A percentile compares a stretch with the other conserved stretches of the same genome.
These are phyloP conservation scores for Rutidosis leptorrhynchoides DNA, from an alignment of 129 eudicot species.

Conservation along the genomic window DNA sequence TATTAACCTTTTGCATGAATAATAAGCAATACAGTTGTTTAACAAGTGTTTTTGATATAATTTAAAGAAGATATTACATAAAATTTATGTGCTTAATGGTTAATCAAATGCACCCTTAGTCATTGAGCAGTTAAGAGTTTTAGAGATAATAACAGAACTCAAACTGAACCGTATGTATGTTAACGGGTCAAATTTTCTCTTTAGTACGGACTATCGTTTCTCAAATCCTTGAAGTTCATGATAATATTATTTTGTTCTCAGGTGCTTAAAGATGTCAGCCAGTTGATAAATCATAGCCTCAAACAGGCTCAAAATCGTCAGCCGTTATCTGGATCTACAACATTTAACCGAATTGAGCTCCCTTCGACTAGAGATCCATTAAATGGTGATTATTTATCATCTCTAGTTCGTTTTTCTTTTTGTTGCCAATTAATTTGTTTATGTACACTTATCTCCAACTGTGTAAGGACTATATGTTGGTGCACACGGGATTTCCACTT, in stretches of 20 bases:
- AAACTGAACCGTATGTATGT: neutral
- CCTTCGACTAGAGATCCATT: slow-evolving; percentile 70
- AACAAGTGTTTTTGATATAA: too few species aligned
- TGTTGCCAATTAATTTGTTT: neutral
- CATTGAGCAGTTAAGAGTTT: neutral
- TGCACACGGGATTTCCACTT: slow-evolving; percentile 68
- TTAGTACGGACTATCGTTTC: neutral
- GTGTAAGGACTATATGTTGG: slow-evolving; percentile 45
- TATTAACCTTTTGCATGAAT: too few species aligned
- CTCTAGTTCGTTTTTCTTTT: neutral
- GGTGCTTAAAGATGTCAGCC: slow-evolving; percentile 73
- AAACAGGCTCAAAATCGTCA: slow-evolving; percentile 61
- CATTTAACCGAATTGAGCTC: slow-evolving; percentile 75
- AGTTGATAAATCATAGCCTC: slow-evolving; percentile 54
- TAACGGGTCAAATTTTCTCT: neutral
- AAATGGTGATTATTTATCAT: slow-evolving; percentile 45
- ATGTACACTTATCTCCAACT: neutral
- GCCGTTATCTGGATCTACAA: slow-evolving; percentile 84
- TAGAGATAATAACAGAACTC: neutral
- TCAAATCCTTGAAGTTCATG: slow-evolving; percentile 4
- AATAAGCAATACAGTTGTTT: too few species aligned
- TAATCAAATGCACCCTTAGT: too few species aligned
- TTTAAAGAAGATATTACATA: too few species aligned
- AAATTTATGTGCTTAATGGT: too few species aligned
- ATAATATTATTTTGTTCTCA: slow-evolving; percentile 30